These are phyloP conservation scores for Pilaira anomala DNA, from an alignment of 192 early-diverging fungal genomes.

Conservation along the genomic window DNA sequence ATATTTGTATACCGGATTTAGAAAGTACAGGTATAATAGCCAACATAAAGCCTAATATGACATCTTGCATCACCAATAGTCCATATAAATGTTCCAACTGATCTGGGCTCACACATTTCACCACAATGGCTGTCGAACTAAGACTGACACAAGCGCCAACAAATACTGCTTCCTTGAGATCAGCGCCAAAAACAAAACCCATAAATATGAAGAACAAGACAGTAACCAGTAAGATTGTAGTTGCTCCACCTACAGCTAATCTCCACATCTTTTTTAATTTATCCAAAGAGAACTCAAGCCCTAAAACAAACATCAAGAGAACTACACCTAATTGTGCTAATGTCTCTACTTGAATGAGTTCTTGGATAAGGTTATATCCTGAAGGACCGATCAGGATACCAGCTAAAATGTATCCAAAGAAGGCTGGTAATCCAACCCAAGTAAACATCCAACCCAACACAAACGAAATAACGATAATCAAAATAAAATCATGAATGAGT, in stretches of 20 bases:
- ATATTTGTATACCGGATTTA: conserved; percentile 40
- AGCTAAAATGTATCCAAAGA: conserved; percentile 59
- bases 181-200: conserved; percentile 35
- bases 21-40: conserved; percentile 41
- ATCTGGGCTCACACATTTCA: conserved; percentile 37
- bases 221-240: conserved; percentile 42
- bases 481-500: conserved; percentile 42
- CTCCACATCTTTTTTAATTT: conserved; percentile 51
- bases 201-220: conserved; percentile 33
- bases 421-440: conserved; percentile 41
- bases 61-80: conserved; percentile 54
- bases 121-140: conserved; percentile 51
- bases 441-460: conserved; percentile 38
- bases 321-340: conserved; percentile 53
- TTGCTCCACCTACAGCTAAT: conserved; percentile 45
- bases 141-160: conserved; percentile 52
- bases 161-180: conserved; percentile 44
- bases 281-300: conserved; percentile 54
- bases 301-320: conserved; percentile 57
- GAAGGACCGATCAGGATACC: conserved; percentile 48
- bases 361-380: conserved; percentile 48
- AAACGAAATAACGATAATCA: conserved; percentile 41
- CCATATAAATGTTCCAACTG: conserved; percentile 56
- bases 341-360: conserved; percentile 53
- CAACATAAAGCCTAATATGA: conserved; percentile 53